Conservation (phyloP, 169 alveolate genomes). For the Ophryocystis elektroscirrha region DNA sequence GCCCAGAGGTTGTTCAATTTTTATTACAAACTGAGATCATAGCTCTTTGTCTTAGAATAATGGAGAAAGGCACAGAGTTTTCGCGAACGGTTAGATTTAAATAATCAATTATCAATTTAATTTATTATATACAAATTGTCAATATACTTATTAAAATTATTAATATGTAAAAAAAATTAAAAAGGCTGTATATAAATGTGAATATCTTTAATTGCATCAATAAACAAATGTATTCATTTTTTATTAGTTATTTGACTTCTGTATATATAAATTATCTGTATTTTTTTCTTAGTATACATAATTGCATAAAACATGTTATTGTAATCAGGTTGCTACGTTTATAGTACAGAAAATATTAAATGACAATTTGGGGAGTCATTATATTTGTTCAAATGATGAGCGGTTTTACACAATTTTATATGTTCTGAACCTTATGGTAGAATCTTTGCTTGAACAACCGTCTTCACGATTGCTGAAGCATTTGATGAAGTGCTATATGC, state of each 20-base stretch:
- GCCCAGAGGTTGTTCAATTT: slow-evolving; percentile 79
- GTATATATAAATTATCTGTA: neutral
- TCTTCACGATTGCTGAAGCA: slow-evolving; percentile 76
- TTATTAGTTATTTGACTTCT: neutral
- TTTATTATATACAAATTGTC: neutral
- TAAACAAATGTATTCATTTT: neutral
- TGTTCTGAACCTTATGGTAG: slow-evolving; percentile 76
- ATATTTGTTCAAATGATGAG: slow-evolving; percentile 86
- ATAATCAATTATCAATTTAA: neutral
- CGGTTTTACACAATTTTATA: slow-evolving; percentile 85
- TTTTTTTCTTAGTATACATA: too few relatives aligned
- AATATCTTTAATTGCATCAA: neutral
- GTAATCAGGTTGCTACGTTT: slow-evolving; percentile 70
- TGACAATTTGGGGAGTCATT: slow-evolving; percentile 81
- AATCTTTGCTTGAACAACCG: slow-evolving; percentile 41
- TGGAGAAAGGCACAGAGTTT: slow-evolving; percentile 95
- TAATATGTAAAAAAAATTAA: neutral
- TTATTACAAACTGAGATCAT: slow-evolving; percentile 82
- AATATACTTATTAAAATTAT: neutral
- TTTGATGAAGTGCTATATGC: slow-evolving; percentile 75
- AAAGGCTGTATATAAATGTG: neutral
- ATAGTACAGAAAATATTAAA: slow-evolving; percentile 84
- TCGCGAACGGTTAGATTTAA: slow-evolving; percentile 31
- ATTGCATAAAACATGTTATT: too few relatives aligned
- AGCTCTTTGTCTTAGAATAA: slow-evolving; percentile 86